Evolutionary conservation across 495 filamentous ascomycete species (phyloP), one percentile per base, ranked within the genome.

Genomic region (Pyronema omphalodes): DNA sequence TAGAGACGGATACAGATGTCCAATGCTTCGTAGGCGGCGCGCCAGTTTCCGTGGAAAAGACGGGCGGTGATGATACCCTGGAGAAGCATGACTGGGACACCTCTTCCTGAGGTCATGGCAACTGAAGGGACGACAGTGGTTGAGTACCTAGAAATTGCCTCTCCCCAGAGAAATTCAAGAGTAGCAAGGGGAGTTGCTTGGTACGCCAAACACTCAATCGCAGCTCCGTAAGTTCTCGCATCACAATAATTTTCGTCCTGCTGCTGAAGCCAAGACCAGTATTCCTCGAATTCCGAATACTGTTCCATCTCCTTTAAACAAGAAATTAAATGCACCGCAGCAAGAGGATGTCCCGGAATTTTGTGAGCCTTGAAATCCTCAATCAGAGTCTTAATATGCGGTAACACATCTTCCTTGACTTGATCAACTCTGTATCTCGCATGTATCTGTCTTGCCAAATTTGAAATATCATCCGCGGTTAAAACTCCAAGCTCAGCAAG

Each of bases 51-150:
- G 39, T 62, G 60, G 0, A 71, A 55, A 1, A 71, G 36, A 11
- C 73, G 66, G 1, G 73, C 73, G 4, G 69, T 72, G 36, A 71
- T 49, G 15, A 75, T 74, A 14, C 73, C 73, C 55, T 74, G 73
- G 9, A 75, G 59, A 3, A 75, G 60, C 51, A 65, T 61, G 23
- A 71, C 60, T 1, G 67, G 59, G 3, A 70, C 60, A 9, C 65
- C 69, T 11, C 55, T 60, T 15, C 67, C 60, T 0, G 46, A 60
- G 15, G 55, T 58, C 9, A 51, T 44, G 7, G 62, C 58, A 6
- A 63, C 44, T 3, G 56, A 35, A 7, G 57, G 51, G 9, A 52
- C 37, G 15, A 47, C 55, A 3, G 40, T 58, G 11, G 44, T 19
- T 3, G 58, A 60, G 37, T 56, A 74, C 29, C 68, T 67, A 48